Conservation (phyloP, 2,329 filamentous ascomycete species). For the Xylaria hypoxylon region DNA sequence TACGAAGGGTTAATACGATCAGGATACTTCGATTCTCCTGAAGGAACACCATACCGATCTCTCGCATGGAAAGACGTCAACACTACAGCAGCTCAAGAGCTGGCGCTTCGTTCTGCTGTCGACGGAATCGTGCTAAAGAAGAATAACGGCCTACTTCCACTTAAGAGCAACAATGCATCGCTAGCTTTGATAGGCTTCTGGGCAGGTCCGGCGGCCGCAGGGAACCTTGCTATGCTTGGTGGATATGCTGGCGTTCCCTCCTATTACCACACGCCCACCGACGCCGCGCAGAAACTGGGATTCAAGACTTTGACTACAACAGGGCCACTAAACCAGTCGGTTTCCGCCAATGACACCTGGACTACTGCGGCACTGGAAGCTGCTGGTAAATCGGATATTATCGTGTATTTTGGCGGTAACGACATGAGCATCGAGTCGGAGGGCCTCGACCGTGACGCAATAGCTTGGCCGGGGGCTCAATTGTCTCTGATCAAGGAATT, state of each 20-base stretch:
- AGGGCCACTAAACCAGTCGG: constrained; percentile 30
- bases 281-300: constrained; percentile 27
- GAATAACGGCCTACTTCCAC: constrained; percentile 45
- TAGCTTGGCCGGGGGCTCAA: constrained; percentile 65
- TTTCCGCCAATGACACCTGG: constrained; percentile 50
- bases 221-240: constrained; percentile 45
- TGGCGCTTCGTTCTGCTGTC: constrained; percentile 45
- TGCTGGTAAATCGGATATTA: constrained; percentile 60
- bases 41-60: constrained; percentile 43
- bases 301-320: constrained; percentile 23
- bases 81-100: constrained; percentile 42
- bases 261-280: constrained; percentile 31
- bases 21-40: constrained; percentile 50
- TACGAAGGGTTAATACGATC: constrained; percentile 52
- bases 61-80: constrained; percentile 47
- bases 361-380: constrained; percentile 52
- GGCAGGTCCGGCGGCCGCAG: constrained; percentile 39
- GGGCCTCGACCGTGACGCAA: constrained; percentile 61
- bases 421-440: constrained; percentile 66
- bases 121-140: constrained; percentile 48
- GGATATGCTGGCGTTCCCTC: constrained; percentile 33
- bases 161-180: constrained; percentile 39
- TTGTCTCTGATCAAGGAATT: constrained; percentile 61
- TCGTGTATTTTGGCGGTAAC: constrained; percentile 68
- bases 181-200: constrained; percentile 47